Evolutionary conservation across 306 rosid genomes (phyloP), one percentile per base, ranked within the genome.

Genomic region (Cicer judaicum): DNA sequence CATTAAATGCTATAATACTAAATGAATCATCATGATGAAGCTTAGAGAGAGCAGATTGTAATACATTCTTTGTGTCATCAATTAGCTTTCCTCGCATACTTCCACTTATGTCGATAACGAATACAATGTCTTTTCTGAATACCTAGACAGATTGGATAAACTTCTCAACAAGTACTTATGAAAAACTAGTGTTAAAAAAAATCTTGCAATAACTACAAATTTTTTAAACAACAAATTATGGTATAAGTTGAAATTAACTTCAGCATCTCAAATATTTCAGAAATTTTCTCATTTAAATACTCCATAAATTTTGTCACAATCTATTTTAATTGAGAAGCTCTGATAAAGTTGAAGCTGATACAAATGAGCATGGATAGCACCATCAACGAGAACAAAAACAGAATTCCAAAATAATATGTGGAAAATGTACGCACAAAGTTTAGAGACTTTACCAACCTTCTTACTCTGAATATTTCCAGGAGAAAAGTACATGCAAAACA

Each of bases 1-100:
- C 89, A 74, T 91, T 93, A 71, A 91, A 93, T 56, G 96, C 98
- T 73, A 93, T 87, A 50, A 93, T 84, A 76, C 82, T 88, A 70
- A 93, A 93, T 5, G 92, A 82, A 85, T 91, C 97, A 46, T 85
- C 88, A 8, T 84, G 87, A 65, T 76, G 47, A 69, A 91, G 93
- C 82, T 85, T 87, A 24, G 85, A 84, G 74, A 93, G 88, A 75
- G 92, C 93, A 67, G 68, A 75, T 2, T 84, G 81, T 47, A 93
- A 69, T 57, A 78, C 92, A 54, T 70, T 84, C 87, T 82, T 88
- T 48, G 83, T 84, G 56, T 83, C 83, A 13, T 89, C 89, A 16
- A 93, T 88, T 71, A 85, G 82, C 79, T 88, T 88, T 66, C 96
- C 96, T 82, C 79, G 82, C 96, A 85, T 88, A 88, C 98, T 93